A percentile compares a stretch with the other conserved stretches of the same genome.
These are phyloP conservation scores for Herpotrichia juniperi DNA, from an alignment of 2,329 filamentous ascomycete species.

Conservation along the genomic window DNA sequence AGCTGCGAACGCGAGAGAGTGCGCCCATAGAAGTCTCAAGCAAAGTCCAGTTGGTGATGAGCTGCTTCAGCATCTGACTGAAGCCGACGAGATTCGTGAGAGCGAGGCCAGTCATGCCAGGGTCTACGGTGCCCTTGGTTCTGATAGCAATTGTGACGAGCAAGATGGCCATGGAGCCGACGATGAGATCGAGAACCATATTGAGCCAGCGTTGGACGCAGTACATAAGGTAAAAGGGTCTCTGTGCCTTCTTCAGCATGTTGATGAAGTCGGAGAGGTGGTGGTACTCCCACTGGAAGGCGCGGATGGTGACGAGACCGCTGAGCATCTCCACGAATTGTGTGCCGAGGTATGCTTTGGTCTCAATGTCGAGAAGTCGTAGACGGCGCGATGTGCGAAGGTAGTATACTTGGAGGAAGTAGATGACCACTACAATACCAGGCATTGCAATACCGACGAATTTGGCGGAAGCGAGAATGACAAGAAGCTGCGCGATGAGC, in stretches of 20 bases:
- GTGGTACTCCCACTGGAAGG: constrained; percentile 50
- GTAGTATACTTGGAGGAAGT: constrained; percentile 54
- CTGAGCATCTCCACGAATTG: constrained; percentile 57
- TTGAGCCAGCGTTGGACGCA: constrained; percentile 48
- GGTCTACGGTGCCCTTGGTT: constrained; percentile 47
- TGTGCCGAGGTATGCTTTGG: constrained; percentile 53
- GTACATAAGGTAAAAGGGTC: constrained; percentile 47
- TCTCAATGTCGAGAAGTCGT: constrained; percentile 58
- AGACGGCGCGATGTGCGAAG: constrained; percentile 52
- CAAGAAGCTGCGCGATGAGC: constrained; percentile 14
- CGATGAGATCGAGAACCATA: constrained; percentile 39
- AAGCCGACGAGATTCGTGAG: constrained; percentile 43
- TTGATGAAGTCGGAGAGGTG: constrained; percentile 8
- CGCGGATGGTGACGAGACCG: constrained; percentile 55
- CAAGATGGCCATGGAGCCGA: constrained; percentile 36
- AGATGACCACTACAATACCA: constrained; percentile 50
- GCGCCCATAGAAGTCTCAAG: constrained; percentile 48
- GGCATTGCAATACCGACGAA: constrained; percentile 35
- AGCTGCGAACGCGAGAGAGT: constrained; percentile 43
- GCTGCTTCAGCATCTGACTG: constrained; percentile 34
- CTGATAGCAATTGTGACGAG: constrained; percentile 37
- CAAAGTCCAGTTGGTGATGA: constrained; percentile 46
- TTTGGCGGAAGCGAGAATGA: constrained; percentile 17
- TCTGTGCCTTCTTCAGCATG: constrained; percentile 41
- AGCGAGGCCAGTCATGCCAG: constrained; percentile 45